Percentiles rank a stretch among this genome's conserved stretches.
phyloP scores from a whole-genome alignment of 2,329 filamentous ascomycete genomes.

The Aquanectria penicillioides region DNA sequence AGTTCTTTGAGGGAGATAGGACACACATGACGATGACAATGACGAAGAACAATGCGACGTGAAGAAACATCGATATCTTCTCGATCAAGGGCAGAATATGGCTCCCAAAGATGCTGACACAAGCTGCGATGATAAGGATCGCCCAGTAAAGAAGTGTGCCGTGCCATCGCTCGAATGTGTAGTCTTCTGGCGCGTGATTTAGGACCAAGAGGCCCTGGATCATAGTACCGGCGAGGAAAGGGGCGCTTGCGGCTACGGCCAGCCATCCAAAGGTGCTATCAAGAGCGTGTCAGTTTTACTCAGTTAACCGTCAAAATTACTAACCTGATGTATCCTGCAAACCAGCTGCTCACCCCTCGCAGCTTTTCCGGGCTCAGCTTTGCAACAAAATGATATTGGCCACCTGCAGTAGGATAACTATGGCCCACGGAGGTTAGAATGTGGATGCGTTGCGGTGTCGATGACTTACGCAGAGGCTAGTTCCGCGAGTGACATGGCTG shows the following conservation, averaged over 20 bases:
- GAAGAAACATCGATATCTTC: constrained; percentile 22
- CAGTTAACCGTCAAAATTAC: neutral
- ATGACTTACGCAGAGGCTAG: constrained; percentile 26
- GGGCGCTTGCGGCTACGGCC: constrained; percentile 22
- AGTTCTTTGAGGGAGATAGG: constrained; percentile 21
- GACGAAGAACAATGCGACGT: constrained; percentile 22
- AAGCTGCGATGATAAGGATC: constrained; percentile 1
- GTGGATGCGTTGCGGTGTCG: too few species aligned
- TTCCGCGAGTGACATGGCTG: constrained; percentile 34
- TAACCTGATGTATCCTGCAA: constrained; percentile 29
- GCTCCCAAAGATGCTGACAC: constrained; percentile 26
- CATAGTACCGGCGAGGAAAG: constrained; percentile 30
- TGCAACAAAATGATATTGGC: constrained; percentile 33
- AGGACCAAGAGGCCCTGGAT: constrained; percentile 30
- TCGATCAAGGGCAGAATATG: constrained; percentile 24
- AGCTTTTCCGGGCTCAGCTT: neutral
- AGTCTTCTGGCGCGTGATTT: constrained; percentile 22
- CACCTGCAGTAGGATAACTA: constrained; percentile 26
- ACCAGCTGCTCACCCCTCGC: constrained; percentile 21
- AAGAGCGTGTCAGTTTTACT: neutral
- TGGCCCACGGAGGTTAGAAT: neutral
- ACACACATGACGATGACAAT: constrained; percentile 24
- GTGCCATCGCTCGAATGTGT: constrained; percentile 29
- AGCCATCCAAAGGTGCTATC: constrained; percentile 29
- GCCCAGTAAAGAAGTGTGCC: constrained; percentile 32